Evolutionary conservation across 352 stramenopile species (phyloP), one percentile per base, ranked within the genome.

Genomic region (Phytophthora idaei): DNA sequence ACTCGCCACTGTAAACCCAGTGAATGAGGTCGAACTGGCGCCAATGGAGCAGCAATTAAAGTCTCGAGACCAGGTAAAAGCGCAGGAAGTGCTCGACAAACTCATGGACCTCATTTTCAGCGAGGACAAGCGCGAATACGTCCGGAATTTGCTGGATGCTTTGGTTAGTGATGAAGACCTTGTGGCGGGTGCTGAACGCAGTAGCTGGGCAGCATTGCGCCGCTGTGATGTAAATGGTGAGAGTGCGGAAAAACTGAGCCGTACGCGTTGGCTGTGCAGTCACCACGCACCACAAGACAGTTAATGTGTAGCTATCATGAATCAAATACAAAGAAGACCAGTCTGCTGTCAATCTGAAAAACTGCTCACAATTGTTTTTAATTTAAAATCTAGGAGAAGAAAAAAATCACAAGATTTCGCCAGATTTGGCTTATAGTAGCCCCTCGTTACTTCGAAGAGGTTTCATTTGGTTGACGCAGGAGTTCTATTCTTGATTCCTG

Each of bases 101-200:
- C 62, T 89, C 49, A 82, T 77, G 12, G 62, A 58, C 5, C 67
- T 89, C n/a, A 65, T 78, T 29, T 92, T 92, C 42, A 83, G 73
- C 29, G 56, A 81, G 27, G 83, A 88, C 55, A 89, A 90, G 52
- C 79, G 83, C 27, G 74, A 85, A 31, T 77, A 89, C 51, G 77
- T 90, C 36, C 70, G 77, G 6, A 87, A 76, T 51, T 53, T 92
- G 45, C 64, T 92, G 34, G 72, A 89, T 14, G 80, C 85, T 28
- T 67, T 80, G 28, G 71, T 71, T 15, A 73, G 47, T 37, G 64
- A 81, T 10, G 59, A 82, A 54, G 44, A 47, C 10, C 5, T 54
- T 7, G 51, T 66, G 25, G 25, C 42, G 54, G 21, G n/a, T 37
- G 28, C 27, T 10, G 67, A 74, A 29, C 50, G 71, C 21, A 67